These are phyloP conservation scores for Penicillium sp. DNA, from an alignment of 2,329 filamentous ascomycete species.

Conservation along the genomic window DNA sequence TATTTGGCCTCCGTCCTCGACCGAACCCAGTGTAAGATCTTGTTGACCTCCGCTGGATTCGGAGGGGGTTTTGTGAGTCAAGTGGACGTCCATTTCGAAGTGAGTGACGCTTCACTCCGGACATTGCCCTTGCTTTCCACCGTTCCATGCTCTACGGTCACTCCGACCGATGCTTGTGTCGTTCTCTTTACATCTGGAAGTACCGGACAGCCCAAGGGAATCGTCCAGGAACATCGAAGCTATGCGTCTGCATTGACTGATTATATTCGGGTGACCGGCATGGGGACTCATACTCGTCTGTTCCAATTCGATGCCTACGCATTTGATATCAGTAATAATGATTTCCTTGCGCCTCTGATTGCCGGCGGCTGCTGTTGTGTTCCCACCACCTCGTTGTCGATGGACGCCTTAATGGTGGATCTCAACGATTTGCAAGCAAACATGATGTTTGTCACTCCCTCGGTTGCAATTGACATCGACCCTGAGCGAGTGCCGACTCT, in stretches of 20 bases:
- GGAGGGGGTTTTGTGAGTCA: conserved; percentile 2
- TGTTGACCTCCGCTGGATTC: conserved; percentile 49
- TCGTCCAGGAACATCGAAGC: conserved; percentile 23
- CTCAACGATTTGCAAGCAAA: conserved; percentile 19
- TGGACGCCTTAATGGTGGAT: conserved; percentile 13
- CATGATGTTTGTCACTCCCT: conserved; percentile 24
- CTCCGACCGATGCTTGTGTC: conserved; percentile 16
- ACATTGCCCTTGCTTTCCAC: background rate
- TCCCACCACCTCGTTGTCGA: conserved; percentile 13
- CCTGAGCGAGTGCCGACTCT: conserved; percentile 19
- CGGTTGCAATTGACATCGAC: conserved; percentile 19
- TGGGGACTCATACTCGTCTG: conserved; percentile 17
- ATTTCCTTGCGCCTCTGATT: conserved; percentile 19
- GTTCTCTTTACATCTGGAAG: conserved; percentile 27
- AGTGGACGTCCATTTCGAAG: conserved; percentile 10
- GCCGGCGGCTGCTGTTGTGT: conserved; percentile 27
- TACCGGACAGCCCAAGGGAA: conserved; percentile 26
- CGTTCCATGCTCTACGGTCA: conserved; percentile 6
- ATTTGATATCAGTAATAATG: conserved; percentile 28
- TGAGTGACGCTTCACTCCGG: conserved; percentile 9
- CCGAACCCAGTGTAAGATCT: conserved; percentile 61
- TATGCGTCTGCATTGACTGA: conserved; percentile 21
- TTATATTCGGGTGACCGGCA: conserved; percentile 15
- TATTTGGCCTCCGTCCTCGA: conserved; percentile 66
- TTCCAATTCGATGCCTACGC: conserved; percentile 27